phyloP scores from a whole-genome alignment of 768 basidiomycete species.

The Lentinula aciculospora region DNA sequence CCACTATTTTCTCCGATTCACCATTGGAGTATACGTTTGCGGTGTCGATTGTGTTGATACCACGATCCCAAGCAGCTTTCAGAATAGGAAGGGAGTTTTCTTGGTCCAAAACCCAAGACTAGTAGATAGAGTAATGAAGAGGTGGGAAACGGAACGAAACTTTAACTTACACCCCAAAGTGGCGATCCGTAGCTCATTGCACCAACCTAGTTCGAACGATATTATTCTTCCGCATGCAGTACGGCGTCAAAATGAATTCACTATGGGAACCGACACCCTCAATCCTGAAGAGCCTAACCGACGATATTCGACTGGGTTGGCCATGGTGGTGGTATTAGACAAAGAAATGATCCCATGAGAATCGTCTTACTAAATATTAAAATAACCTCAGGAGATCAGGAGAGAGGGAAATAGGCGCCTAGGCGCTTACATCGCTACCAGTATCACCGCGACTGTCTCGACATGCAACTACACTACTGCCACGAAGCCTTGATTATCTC shows the following conservation, averaged over 20 bases:
- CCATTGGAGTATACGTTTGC: constrained; percentile 33
- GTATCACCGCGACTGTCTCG: neutral
- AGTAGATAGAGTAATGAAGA: constrained; percentile 11
- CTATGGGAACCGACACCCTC: constrained; percentile 6
- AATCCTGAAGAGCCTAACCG: constrained; percentile 1
- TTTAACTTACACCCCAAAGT: constrained; percentile 11
- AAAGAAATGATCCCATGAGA: neutral
- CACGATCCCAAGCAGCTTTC: constrained; percentile 38
- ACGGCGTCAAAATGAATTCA: neutral
- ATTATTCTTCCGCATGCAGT: neutral
- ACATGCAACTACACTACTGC: neutral
- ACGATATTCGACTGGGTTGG: neutral
- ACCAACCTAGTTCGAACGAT: constrained; percentile 13
- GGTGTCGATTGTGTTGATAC: constrained; percentile 32
- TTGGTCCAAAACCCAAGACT: constrained; percentile 46
- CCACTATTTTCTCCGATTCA: constrained; percentile 34
- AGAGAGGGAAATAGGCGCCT: no score
- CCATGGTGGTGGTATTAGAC: neutral
- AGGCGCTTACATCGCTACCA: no score
- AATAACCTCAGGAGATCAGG: neutral
- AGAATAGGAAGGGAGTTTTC: constrained; percentile 38
- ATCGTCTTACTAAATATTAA: neutral
- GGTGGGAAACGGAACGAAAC: neutral
- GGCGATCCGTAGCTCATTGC: constrained; percentile 20
- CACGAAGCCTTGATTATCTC: neutral